Evolutionary conservation across 2,329 filamentous ascomycete genomes (phyloP).

Genomic region (Penicillium rolfsii): DNA sequence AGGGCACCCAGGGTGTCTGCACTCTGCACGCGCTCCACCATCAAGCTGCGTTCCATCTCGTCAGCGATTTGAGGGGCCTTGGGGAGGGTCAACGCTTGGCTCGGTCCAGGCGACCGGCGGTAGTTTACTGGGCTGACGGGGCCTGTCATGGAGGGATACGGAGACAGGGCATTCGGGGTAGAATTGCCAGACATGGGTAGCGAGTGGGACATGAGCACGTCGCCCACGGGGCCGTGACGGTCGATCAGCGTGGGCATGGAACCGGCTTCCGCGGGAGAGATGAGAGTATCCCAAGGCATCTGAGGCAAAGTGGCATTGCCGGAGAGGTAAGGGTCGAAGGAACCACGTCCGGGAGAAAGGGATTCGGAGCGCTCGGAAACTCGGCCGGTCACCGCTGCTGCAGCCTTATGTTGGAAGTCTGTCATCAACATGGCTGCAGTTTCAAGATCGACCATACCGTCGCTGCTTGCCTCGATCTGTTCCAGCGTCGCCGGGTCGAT

Average conservation of each 20-base stretch:
- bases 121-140: constrained; percentile 71
- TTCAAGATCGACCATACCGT: constrained; percentile 93
- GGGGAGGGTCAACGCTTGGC: constrained; percentile 65
- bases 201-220: constrained; percentile 71
- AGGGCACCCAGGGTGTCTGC: constrained; percentile 81
- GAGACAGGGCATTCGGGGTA: constrained; percentile 74
- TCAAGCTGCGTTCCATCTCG: constrained; percentile 82
- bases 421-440: constrained; percentile 98
- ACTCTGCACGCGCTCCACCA: constrained; percentile 82
- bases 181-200: constrained; percentile 69
- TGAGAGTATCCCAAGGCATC: constrained; percentile 89
- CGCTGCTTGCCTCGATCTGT: constrained; percentile 88
- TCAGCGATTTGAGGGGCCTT: constrained; percentile 78
- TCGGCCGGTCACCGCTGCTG: constrained; percentile 62
- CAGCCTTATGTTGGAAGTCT: constrained; percentile 95
- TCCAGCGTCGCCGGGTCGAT: constrained; percentile 86
- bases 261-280: constrained; percentile 67
- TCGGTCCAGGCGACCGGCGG: constrained; percentile 69
- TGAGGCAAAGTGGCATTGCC: constrained; percentile 81
- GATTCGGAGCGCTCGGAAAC: constrained; percentile 57
- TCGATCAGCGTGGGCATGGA: constrained; percentile 69
- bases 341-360: constrained; percentile 71
- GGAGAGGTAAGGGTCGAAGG: constrained; percentile 73
- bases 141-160: constrained; percentile 69
- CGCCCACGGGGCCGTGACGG: constrained; percentile 61